Conservation (phyloP, 306 rosid species). For the Citrullus colocynthis region DNA sequence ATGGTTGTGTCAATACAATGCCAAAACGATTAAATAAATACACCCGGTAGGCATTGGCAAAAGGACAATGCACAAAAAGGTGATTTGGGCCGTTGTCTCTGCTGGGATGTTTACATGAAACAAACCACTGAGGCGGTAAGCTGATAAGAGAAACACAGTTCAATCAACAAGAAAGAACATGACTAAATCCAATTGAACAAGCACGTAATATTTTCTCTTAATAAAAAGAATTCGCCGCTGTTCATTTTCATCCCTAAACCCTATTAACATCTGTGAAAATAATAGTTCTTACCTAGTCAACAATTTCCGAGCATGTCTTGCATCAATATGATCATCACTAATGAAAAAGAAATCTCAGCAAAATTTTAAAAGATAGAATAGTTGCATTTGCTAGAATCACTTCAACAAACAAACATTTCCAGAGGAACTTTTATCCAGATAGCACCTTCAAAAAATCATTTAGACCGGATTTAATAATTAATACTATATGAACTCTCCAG, state of each 20-base stretch:
- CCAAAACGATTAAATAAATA: neutral
- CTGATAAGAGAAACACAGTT: slow-evolving; percentile 7
- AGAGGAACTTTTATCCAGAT: neutral
- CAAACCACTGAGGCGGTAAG: neutral
- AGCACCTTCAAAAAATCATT: neutral
- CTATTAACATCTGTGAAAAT: neutral
- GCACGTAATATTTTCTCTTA: neutral
- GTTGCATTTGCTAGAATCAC: neutral
- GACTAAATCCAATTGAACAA: neutral
- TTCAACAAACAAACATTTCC: neutral
- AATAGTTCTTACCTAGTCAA: neutral
- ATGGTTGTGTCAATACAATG: neutral
- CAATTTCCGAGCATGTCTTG: neutral
- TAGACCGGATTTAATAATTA: neutral
- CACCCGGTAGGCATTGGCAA: neutral
- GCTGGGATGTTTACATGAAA: neutral
- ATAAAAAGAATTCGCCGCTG: neutral
- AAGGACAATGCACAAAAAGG: neutral
- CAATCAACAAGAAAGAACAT: neutral
- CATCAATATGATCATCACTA: neutral
- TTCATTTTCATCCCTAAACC: neutral
- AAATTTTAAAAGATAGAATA: neutral
- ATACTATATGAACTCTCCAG: neutral
- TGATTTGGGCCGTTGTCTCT: neutral
- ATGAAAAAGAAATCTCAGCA: neutral